Evolutionary conservation across 2,329 filamentous ascomycete species (phyloP).

Genomic region (Mycocentrospora acerina): DNA sequence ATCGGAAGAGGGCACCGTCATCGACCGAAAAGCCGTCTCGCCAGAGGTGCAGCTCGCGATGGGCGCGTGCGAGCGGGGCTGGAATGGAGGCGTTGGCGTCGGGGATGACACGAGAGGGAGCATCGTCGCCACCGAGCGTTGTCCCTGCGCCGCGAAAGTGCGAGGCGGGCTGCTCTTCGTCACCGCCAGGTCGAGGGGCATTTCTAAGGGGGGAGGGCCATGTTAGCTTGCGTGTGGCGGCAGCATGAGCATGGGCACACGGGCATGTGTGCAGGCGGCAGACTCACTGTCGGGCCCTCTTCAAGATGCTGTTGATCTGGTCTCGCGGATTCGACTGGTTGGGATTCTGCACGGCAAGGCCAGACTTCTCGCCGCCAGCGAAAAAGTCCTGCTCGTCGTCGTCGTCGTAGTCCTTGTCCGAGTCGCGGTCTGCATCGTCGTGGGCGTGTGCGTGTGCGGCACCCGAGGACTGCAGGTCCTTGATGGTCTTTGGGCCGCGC

Average conservation of each 20-base stretch:
- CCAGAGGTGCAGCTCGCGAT: slow-evolving; percentile 77
- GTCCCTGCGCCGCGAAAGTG: slow-evolving; percentile 71
- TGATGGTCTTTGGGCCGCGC: slow-evolving; percentile 46
- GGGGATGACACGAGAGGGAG: slow-evolving; percentile 67
- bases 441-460: slow-evolving; percentile 47
- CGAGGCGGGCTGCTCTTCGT: slow-evolving; percentile 52
- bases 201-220: slow-evolving; percentile 60
- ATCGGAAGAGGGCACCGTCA: slow-evolving; percentile 74
- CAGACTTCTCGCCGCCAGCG: slow-evolving; percentile 83
- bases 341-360: slow-evolving; percentile 67
- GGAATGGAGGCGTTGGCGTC: slow-evolving; percentile 53
- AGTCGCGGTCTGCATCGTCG: slow-evolving; percentile 55
- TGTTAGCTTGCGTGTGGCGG: slow-evolving; percentile 23
- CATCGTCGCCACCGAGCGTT: slow-evolving; percentile 76
- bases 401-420: slow-evolving; percentile 63
- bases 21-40: slow-evolving; percentile 83
- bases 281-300: slow-evolving; percentile 48
- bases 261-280: neutral
- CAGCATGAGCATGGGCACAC: neutral
- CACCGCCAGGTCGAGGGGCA: slow-evolving; percentile 57
- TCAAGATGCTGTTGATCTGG: slow-evolving; percentile 54
- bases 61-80: slow-evolving; percentile 55
- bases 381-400: slow-evolving; percentile 69
- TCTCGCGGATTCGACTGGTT: slow-evolving; percentile 53
- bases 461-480: slow-evolving; percentile 46